These are phyloP conservation scores for Dictyostelium firmibasis DNA, from an alignment of 78 protist species.

Conservation along the genomic window DNA sequence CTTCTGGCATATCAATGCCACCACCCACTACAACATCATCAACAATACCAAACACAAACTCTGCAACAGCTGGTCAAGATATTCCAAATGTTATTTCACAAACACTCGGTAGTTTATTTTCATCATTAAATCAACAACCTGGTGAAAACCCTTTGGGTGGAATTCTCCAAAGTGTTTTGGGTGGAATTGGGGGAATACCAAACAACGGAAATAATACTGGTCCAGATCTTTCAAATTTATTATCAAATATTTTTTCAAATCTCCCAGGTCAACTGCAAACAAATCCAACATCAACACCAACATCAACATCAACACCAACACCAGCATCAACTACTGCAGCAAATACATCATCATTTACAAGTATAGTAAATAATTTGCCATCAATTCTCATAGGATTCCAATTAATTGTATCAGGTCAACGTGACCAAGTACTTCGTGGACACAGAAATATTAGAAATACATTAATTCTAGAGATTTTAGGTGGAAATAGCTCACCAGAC, in stretches of 20 bases:
- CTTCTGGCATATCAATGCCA: not conserved
- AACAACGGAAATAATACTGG: not conserved
- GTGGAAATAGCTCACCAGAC: not conserved
- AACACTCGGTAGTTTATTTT: not conserved
- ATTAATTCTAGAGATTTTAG: not conserved
- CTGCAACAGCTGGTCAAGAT: not conserved
- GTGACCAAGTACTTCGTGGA: not conserved
- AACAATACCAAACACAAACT: not conserved
- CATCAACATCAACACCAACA: not conserved
- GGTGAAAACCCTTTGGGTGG: slow-evolving; percentile 38
- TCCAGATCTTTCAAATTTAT: slow-evolving; percentile 6
- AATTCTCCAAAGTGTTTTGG: not conserved
- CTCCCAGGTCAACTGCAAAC: not conserved
- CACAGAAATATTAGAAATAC: slow-evolving; percentile 21
- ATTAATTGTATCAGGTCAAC: not conserved
- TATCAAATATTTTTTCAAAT: not conserved
- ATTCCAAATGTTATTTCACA: slow-evolving; percentile 6
- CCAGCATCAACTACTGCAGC: slow-evolving; percentile 10
- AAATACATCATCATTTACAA: not conserved
- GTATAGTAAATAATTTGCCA: slow-evolving; percentile 4
- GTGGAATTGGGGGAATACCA: not conserved
- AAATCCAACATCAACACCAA: not conserved
- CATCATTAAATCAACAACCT: slow-evolving; percentile 12
- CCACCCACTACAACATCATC: not conserved
- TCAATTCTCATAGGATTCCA: not conserved